Evolutionary conservation across 148 eudicot species (phyloP).

Genomic region (Beta vulgaris): DNA sequence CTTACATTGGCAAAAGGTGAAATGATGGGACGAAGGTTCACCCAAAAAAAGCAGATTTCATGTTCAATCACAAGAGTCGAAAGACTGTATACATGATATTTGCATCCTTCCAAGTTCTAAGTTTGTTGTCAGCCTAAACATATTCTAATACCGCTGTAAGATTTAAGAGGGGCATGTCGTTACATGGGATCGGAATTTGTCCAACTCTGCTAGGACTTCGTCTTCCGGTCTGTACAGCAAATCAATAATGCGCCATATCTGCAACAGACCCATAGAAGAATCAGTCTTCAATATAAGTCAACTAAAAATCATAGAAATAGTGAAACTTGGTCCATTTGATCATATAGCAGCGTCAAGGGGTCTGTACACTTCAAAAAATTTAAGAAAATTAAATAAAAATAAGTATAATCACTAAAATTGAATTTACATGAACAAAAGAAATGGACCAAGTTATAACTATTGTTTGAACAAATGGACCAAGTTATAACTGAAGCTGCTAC

Average conservation of each 20-base stretch:
- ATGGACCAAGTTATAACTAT: too few relatives aligned
- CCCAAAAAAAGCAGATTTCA: neutral
- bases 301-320: neutral
- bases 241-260: slow-evolving; percentile 96
- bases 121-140: neutral
- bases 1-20: neutral
- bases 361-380: too few relatives aligned
- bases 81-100: neutral
- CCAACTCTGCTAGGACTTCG: slow-evolving; percentile 79
- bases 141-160: neutral
- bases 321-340: neutral
- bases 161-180: slow-evolving; percentile 39
- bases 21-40: neutral
- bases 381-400: too few relatives aligned
- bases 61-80: neutral
- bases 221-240: slow-evolving; percentile 81
- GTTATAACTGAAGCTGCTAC: neutral
- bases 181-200: slow-evolving; percentile 66
- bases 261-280: slow-evolving; percentile 28
- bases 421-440: too few relatives aligned
- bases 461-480: too few relatives aligned
- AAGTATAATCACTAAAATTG: too few relatives aligned
- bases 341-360: neutral
- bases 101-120: slow-evolving; percentile 2
- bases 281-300: neutral